Conservation (phyloP, 2,329 filamentous ascomycete species). For the Ophiostoma populinum region DNA sequence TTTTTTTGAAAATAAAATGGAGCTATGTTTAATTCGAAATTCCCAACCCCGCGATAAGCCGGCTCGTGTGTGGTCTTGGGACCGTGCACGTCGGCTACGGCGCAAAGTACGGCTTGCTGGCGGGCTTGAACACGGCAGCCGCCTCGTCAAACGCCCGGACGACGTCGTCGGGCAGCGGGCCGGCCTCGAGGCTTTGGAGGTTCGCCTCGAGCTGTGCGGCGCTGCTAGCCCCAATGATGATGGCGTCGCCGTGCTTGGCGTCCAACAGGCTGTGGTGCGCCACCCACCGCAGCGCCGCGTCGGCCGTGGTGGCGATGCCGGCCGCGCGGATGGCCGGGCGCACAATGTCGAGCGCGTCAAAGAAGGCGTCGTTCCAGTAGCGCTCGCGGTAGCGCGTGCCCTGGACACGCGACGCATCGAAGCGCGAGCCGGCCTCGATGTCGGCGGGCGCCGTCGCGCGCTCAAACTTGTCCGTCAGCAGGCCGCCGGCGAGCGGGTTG, state of each 20-base stretch:
- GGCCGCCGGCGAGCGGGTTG: constrained; percentile 12
- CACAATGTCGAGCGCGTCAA: constrained; percentile 13
- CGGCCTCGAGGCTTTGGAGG: constrained; percentile 20
- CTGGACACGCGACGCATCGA: constrained; percentile 27
- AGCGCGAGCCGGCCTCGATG: constrained; percentile 9
- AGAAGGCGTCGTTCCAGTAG: constrained; percentile 22
- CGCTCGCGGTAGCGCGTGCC: constrained; percentile 8
- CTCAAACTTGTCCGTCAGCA: constrained; percentile 19
- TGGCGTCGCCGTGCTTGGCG: constrained; percentile 17
- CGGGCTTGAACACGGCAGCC: constrained; percentile 46
- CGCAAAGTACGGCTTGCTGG: constrained; percentile 10
- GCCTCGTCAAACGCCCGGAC: constrained; percentile 45
- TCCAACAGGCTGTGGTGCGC: constrained; percentile 20
- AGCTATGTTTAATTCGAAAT: no score
- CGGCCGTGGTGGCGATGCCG: constrained; percentile 8
- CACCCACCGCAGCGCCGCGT: constrained; percentile 23
- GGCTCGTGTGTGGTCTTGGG: no score
- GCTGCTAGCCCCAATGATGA: constrained; percentile 21
- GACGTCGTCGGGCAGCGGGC: constrained; percentile 22
- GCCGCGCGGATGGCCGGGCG: constrained; percentile 4
- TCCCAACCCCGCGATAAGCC: no score
- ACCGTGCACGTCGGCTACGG: no score
- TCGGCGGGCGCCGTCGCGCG: constrained; percentile 1
- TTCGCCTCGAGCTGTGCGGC: constrained; percentile 19
- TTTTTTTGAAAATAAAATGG: no score